Conservation (phyloP, 1,139 yeast genomes). For the Torulaspora globosa region DNA sequence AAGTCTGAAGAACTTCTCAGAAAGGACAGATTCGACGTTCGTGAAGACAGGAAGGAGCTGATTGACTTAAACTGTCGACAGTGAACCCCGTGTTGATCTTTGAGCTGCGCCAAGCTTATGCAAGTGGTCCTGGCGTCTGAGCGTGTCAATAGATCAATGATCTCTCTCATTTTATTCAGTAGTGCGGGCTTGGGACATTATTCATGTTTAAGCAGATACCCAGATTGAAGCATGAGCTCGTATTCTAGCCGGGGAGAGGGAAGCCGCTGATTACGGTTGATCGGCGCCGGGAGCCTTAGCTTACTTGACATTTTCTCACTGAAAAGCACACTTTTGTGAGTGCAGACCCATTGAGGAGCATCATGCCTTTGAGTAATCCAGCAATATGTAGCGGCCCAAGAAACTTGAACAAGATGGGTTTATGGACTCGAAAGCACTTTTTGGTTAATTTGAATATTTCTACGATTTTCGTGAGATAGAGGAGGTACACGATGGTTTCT, state of each 20-base stretch:
- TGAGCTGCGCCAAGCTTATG: conserved; percentile 41
- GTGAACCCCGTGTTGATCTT: conserved; percentile 46
- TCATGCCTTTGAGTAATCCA: conserved; percentile 13
- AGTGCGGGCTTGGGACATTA: conserved; percentile 7
- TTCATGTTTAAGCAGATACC: conserved; percentile 43
- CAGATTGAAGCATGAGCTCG: conserved; percentile 53
- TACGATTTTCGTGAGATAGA: no score
- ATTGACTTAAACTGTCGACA: conserved; percentile 40
- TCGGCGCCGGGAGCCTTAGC: conserved; percentile 34
- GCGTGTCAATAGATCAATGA: conserved; percentile 39
- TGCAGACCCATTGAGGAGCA: conserved; percentile 1
- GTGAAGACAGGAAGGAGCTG: conserved; percentile 34
- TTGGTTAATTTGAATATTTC: no score
- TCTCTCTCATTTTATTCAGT: conserved; percentile 22
- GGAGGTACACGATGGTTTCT: no score
- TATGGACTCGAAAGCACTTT: no score
- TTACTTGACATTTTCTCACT: conserved; percentile 33
- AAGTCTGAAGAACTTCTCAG: conserved; percentile 48
- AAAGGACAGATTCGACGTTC: conserved; percentile 49
- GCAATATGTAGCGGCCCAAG: neutral
- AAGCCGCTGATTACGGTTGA: conserved; percentile 35
- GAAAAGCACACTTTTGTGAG: neutral
- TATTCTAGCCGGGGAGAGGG: conserved; percentile 39
- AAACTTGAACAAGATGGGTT: no score
- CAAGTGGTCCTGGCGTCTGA: conserved; percentile 31